Evolutionary conservation across 2,329 filamentous ascomycete genomes (phyloP).

Genomic region (Scytalidium sp.): DNA sequence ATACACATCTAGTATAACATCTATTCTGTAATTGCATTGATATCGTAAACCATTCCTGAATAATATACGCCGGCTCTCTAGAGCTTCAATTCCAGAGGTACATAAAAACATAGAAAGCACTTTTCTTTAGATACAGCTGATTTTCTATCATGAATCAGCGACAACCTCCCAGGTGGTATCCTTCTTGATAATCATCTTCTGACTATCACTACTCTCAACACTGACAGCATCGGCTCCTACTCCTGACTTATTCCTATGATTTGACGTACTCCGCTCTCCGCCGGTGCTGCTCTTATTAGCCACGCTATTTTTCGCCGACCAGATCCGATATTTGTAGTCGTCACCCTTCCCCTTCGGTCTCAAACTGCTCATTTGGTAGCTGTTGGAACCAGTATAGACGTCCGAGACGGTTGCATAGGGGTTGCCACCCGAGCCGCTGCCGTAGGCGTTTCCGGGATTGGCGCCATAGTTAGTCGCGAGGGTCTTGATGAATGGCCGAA

Average conservation of each 20-base stretch:
- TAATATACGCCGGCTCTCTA: too few species aligned
- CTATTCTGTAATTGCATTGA: too few species aligned
- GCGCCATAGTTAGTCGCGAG: slow-evolving; percentile 30
- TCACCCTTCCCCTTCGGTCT: slow-evolving; percentile 5
- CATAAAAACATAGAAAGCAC: too few species aligned
- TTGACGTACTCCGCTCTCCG: background rate
- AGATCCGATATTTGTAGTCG: slow-evolving; percentile 9
- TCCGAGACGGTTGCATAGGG: background rate
- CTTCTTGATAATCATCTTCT: slow-evolving; percentile 16
- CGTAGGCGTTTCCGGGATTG: slow-evolving; percentile 1
- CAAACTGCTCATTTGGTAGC: slow-evolving; percentile 7
- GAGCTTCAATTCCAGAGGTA: too few species aligned
- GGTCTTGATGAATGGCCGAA: slow-evolving; percentile 41
- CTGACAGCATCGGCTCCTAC: slow-evolving; percentile 4
- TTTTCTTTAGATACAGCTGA: too few species aligned
- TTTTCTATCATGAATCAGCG: background rate
- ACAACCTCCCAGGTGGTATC: slow-evolving; percentile 19
- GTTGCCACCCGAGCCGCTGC: background rate
- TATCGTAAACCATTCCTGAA: too few species aligned
- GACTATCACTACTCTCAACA: slow-evolving; percentile 13
- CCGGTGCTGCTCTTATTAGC: background rate
- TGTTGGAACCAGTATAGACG: background rate
- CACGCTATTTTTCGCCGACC: background rate
- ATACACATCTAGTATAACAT: too few species aligned
- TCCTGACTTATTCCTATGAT: background rate